Evolutionary conservation across 106 monocot species (phyloP), one percentile per base, ranked within the genome.

Genomic region (Allium cepa): DNA sequence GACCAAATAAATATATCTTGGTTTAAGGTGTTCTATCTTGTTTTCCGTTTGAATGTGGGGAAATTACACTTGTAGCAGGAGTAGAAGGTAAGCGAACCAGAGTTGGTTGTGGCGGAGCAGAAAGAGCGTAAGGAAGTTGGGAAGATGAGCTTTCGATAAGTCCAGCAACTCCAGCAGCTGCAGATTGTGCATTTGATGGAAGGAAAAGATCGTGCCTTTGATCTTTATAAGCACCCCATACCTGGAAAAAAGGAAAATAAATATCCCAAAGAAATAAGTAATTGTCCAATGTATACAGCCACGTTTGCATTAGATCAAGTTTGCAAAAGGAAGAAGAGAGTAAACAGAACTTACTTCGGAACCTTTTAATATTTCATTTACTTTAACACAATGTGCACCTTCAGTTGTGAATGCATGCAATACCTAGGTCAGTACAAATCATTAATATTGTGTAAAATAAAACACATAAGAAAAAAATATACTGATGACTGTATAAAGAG

Each of bases 211-310:
- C 93, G 27, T 99, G 99, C 60, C 80, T 90, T 68, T 99, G 99
- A 77, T 99, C 93, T 79, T 99, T 99, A 71, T 93, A 99, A 55
- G 93, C 99, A 60, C 93, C 84, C 99, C 99, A 99, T 75, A 99
- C 84, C 99, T 99, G 67, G 63, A 46, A 60, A 65, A 72, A 53
- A 57, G 10, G 46, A 13, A 62, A 11, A 62, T 62, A 8, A 64
- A 49, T 10, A 64, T 48, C 8, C 17, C 13, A 63, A 14, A 62
- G 7, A 12, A 15, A 55, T 55, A 55, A 12, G 2, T 15, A 55
- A 55, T 55, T 55, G 11, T 55, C 13, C 13, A 8, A 8, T 53
- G 52, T 53, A 53, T 12, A 55, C 53, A 12, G 15, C 3, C 53
- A 55, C 36, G 3, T 36, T 36, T 3, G 36, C 36, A 36, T 36